A percentile compares a stretch with the other conserved stretches of the same genome.
Evolutionary conservation across 1,284 basidiomycete species (phyloP).

Genomic region (Fomes fomentarius): DNA sequence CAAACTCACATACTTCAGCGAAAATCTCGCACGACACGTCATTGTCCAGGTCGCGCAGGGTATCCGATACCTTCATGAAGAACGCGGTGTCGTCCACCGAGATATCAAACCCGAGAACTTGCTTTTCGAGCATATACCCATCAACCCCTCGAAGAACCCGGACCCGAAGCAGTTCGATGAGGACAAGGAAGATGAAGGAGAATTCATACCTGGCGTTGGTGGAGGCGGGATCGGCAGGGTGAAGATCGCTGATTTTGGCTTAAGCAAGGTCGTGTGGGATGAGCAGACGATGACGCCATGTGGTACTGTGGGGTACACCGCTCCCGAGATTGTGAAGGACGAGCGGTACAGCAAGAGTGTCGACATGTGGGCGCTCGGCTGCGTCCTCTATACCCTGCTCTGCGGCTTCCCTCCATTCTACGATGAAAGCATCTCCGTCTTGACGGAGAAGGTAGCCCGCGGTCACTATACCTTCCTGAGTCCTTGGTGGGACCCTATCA

Average conservation of each 20-base stretch:
- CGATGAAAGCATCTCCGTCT: conserved; percentile 97
- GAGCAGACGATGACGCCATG: conserved; percentile 99
- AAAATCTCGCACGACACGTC: conserved; percentile 93
- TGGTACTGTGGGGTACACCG: conserved; percentile 98
- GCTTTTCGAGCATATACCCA: conserved; percentile 92
- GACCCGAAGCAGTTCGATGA: conserved; percentile 92
- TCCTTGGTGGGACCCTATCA: conserved; percentile 99
- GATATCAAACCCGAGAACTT: conserved; percentile 99
- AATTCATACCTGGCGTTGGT: conserved; percentile 89
- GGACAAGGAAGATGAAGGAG: conserved; percentile 98
- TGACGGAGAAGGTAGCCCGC: conserved; percentile 97
- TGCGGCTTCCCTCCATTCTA: conserved; percentile 99
- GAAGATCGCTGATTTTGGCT: conserved; percentile 99
- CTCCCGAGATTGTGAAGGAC: conserved; percentile 99
- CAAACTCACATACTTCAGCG: conserved; percentile 98
- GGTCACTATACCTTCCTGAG: conserved; percentile 99
- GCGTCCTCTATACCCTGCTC: conserved; percentile 97
- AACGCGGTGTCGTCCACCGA: conserved; percentile 96
- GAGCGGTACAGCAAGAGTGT: conserved; percentile 98
- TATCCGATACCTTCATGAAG: conserved; percentile 96
- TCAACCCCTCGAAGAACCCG: conserved; percentile 84
- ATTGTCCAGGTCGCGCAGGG: conserved; percentile 97
- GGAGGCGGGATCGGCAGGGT: conserved; percentile 98
- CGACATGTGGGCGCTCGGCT: conserved; percentile 99
- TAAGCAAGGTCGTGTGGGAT: conserved; percentile 99